Evolutionary conservation across 2,329 filamentous ascomycete species (phyloP).

Genomic region (Helminthosporium solani): DNA sequence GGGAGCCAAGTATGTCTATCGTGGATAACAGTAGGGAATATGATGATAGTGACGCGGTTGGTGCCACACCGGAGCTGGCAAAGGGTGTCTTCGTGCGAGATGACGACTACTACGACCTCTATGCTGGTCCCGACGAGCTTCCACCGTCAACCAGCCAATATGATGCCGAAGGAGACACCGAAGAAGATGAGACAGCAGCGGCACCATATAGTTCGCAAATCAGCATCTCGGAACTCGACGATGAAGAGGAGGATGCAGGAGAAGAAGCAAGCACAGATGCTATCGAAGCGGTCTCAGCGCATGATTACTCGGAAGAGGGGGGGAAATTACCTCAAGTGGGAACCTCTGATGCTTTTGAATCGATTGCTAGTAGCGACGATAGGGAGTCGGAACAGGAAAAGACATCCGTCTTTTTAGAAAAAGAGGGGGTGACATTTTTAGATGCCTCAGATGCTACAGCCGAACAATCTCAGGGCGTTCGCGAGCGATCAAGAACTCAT

Average conservation of each 20-base stretch:
- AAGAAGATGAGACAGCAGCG: constrained; percentile 19
- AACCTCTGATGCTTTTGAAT: neutral
- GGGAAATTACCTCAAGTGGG: neutral
- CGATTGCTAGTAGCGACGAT: neutral
- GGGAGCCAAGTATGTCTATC: too few relatives aligned
- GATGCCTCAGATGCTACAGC: neutral
- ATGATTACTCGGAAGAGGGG: neutral
- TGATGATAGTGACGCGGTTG: too few relatives aligned
- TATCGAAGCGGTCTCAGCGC: neutral
- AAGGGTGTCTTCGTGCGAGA: constrained; percentile 16
- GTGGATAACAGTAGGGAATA: too few relatives aligned
- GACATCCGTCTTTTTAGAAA: neutral
- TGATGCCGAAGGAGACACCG: constrained; percentile 32
- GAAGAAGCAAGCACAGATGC: neutral
- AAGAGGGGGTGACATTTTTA: neutral
- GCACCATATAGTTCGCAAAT: neutral
- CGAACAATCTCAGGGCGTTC: neutral
- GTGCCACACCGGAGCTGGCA: neutral
- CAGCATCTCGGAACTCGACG: neutral
- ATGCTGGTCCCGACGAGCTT: constrained; percentile 24
- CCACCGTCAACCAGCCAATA: constrained; percentile 62
- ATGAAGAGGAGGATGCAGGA: neutral
- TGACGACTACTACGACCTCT: constrained; percentile 24
- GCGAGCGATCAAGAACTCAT: constrained; percentile 6
- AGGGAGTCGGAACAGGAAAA: neutral